A percentile compares a stretch with the other conserved stretches of the same genome.
Conservation (phyloP, 1,284 basidiomycete species). For the Irpex rosettiformis region DNA sequence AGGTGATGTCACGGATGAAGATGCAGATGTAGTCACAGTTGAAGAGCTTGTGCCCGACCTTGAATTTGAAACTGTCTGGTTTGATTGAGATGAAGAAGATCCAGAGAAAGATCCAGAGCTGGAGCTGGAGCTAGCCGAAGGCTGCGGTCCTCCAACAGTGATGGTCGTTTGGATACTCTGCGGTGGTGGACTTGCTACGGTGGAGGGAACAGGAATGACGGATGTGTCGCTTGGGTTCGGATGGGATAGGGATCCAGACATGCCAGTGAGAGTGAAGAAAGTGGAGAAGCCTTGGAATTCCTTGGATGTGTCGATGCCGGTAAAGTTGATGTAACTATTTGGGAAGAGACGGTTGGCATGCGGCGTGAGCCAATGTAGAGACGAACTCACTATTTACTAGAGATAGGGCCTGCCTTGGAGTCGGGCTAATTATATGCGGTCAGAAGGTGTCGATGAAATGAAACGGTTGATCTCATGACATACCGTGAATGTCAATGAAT, state of each 20-base stretch:
- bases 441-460: no score
- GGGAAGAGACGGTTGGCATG: not conserved
- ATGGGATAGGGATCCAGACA: constrained; percentile 53
- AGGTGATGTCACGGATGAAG: not conserved
- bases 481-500: constrained; percentile 38
- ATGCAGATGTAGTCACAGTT: not conserved
- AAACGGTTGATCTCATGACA: constrained; percentile 6
- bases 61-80: not conserved
- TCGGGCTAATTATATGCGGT: no score
- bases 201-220: constrained; percentile 42
- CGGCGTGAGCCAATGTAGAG: not conserved
- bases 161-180: constrained; percentile 17
- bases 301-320: constrained; percentile 35
- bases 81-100: constrained; percentile 3
- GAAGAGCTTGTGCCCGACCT: not conserved
- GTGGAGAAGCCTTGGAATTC: constrained; percentile 48
- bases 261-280: constrained; percentile 52
- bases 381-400: constrained; percentile 46
- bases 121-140: constrained; percentile 2
- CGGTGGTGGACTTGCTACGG: constrained; percentile 22
- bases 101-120: constrained; percentile 3
- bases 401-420: constrained; percentile 48
- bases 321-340: constrained; percentile 66
- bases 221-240: constrained; percentile 47
- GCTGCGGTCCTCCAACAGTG: constrained; percentile 11